Percentiles rank a stretch among this genome's conserved stretches.
These are phyloP conservation scores for Eucalyptus microcorys DNA, from an alignment of 345 rosid species.

Conservation along the genomic window DNA sequence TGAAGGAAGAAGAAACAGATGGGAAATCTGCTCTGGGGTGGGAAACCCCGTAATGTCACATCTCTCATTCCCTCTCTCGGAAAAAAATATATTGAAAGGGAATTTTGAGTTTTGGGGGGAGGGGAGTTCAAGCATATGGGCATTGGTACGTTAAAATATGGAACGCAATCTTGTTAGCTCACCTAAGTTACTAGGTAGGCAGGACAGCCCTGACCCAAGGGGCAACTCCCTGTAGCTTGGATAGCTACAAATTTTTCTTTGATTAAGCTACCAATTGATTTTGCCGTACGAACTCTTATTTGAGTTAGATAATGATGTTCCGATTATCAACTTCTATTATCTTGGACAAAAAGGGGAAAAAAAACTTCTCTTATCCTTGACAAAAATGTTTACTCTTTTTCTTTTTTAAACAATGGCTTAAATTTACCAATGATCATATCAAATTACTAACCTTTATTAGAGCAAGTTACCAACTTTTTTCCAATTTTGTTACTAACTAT, in stretches of 20 bases:
- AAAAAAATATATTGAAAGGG: no score
- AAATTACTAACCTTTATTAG: not conserved
- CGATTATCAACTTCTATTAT: not conserved
- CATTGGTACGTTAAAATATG: fast-evolving
- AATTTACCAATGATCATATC: not conserved
- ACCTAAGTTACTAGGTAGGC: not conserved
- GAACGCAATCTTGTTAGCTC: no score
- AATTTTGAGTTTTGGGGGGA: no score
- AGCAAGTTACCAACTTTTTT: not conserved
- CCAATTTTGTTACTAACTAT: not conserved
- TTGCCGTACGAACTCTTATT: not conserved
- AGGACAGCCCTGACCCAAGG: no score
- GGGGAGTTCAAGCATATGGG: fast-evolving
- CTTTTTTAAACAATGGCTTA: not conserved
- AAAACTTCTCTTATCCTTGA: not conserved
- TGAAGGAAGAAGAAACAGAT: no score
- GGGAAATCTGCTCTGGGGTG: no score
- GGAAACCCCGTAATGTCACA: no score
- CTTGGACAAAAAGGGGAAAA: not conserved
- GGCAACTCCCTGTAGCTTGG: no score
- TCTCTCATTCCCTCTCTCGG: fast-evolving
- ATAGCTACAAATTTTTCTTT: not conserved
- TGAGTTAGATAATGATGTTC: not conserved
- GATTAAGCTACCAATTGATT: not conserved
- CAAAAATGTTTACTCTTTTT: not conserved